Evolutionary conservation across 2,329 filamentous ascomycete genomes (phyloP).

Genomic region (Cercospora brassicicola): DNA sequence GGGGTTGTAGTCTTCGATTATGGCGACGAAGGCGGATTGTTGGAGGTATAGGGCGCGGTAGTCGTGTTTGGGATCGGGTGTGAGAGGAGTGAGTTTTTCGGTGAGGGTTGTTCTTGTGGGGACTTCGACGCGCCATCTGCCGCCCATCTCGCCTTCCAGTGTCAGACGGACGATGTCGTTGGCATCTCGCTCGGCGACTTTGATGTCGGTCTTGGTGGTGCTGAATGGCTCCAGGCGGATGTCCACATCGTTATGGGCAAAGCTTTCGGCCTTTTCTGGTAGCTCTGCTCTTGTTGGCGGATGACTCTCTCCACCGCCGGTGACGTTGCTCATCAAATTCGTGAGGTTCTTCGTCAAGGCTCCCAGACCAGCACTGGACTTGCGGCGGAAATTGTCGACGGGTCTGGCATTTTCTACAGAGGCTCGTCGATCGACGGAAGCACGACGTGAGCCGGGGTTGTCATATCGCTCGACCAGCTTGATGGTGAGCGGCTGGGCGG

Average conservation of each 20-base stretch:
- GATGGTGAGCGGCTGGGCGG: constrained; percentile 69
- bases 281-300: constrained; percentile 45
- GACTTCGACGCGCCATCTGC: constrained; percentile 71
- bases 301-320: constrained; percentile 14
- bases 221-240: constrained; percentile 69
- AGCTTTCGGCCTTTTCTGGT: constrained; percentile 59
- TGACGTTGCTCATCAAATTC: constrained; percentile 38
- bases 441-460: constrained; percentile 47
- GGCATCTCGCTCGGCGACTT: constrained; percentile 54
- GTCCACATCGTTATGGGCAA: constrained; percentile 62
- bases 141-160: constrained; percentile 62
- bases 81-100: constrained; percentile 43
- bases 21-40: constrained; percentile 47
- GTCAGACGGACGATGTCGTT: constrained; percentile 72
- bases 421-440: constrained; percentile 18
- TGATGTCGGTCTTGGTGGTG: constrained; percentile 62
- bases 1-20: constrained; percentile 71
- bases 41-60: constrained; percentile 49
- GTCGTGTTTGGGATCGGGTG: constrained; percentile 41
- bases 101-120: constrained; percentile 55
- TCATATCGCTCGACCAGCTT: constrained; percentile 73
- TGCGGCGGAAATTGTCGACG: constrained; percentile 16
- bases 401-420: constrained; percentile 11
- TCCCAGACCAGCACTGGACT: constrained; percentile 42
- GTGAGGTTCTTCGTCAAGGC: constrained; percentile 26